Evolutionary conservation across 2,329 filamentous ascomycete genomes (phyloP).

Genomic region (Monilinia laxa): DNA sequence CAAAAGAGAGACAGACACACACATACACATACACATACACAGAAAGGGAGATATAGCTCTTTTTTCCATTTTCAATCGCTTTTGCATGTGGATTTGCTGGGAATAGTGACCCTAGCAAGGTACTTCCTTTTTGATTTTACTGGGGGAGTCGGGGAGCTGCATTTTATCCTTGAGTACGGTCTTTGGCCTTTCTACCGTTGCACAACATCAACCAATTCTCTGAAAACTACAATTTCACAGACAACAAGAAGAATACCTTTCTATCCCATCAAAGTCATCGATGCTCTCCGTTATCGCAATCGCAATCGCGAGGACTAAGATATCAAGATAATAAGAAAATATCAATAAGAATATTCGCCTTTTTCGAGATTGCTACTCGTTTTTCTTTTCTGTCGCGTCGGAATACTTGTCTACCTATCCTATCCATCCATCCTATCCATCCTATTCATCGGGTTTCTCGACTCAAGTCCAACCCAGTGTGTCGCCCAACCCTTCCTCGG

Average conservation of each 20-base stretch:
- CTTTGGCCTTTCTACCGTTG: constrained; percentile 7
- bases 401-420: constrained; percentile 12
- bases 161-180: constrained; percentile 13
- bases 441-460: neutral
- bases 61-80: constrained; percentile 25
- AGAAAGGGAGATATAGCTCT: neutral
- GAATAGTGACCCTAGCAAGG: constrained; percentile 44
- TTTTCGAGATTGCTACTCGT: neutral
- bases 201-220: constrained; percentile 13
- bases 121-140: constrained; percentile 25
- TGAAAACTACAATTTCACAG: constrained; percentile 19
- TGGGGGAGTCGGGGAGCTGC: constrained; percentile 15
- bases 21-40: no score
- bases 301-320: constrained; percentile 4
- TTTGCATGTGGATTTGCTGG: constrained; percentile 33
- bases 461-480: constrained; percentile 4
- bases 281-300: constrained; percentile 14
- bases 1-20: no score
- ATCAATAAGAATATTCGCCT: neutral
- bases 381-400: constrained; percentile 15
- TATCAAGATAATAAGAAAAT: neutral
- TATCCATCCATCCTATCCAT: neutral
- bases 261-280: constrained; percentile 16
- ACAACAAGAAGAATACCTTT: constrained; percentile 15
- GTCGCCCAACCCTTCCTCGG: neutral